Evolutionary conservation across 2,329 filamentous ascomycete species (phyloP).

Genomic region (Magnaporthiopsis rhizophila): DNA sequence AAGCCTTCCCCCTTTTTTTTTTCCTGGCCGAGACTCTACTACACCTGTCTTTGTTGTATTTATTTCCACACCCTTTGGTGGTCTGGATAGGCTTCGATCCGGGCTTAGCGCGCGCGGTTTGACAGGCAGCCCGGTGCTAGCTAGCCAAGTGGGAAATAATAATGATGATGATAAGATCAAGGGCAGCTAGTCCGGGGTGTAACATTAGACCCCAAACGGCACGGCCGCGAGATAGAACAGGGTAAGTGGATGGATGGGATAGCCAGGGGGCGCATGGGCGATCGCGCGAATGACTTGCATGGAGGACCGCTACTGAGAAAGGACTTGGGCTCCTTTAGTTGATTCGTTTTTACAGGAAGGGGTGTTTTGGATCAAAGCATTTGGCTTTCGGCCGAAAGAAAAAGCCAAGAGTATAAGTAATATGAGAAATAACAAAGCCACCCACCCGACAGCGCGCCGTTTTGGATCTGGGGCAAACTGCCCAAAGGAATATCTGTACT

Average conservation of each 20-base stretch:
- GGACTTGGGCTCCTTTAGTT: background rate
- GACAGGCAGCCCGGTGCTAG: background rate
- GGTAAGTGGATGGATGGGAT: background rate
- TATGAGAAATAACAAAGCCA: background rate
- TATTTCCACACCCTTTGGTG: background rate
- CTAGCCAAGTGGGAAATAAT: background rate
- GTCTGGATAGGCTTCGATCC: background rate
- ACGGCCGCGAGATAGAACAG: background rate
- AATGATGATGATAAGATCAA: background rate
- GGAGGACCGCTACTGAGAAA: background rate
- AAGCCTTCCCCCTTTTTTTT: too few relatives aligned
- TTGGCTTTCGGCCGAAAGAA: background rate
- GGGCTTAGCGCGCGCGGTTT: background rate
- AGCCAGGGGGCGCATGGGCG: background rate
- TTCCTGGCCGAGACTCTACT: too few relatives aligned
- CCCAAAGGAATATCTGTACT: background rate
- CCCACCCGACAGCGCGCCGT: background rate
- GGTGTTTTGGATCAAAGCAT: too few relatives aligned
- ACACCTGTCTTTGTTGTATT: background rate
- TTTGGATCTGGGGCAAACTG: background rate
- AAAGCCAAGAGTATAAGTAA: background rate
- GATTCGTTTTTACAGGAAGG: too few relatives aligned
- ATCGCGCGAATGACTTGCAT: background rate
- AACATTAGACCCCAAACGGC: background rate
- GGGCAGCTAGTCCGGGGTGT: background rate